Evolutionary conservation across 2,329 filamentous ascomycete genomes (phyloP).

Genomic region (Rhynchosporium agropyri): DNA sequence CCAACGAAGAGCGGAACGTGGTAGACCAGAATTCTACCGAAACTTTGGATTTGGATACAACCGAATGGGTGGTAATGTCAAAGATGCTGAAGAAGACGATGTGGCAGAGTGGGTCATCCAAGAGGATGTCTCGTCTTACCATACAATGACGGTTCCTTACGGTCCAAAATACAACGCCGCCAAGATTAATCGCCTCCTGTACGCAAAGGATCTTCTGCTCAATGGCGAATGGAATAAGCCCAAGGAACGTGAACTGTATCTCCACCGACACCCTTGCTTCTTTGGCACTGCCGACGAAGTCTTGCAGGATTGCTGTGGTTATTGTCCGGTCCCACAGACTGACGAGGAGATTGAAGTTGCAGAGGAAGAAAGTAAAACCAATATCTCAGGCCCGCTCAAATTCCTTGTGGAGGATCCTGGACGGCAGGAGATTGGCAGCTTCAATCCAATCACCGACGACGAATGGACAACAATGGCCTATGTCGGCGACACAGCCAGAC

Average conservation of each 20-base stretch:
- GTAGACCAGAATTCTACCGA: conserved; percentile 60
- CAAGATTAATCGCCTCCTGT: conserved; percentile 80
- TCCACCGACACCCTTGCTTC: conserved; percentile 85
- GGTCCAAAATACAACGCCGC: conserved; percentile 63
- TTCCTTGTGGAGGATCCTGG: conserved; percentile 84
- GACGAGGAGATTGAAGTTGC: conserved; percentile 71
- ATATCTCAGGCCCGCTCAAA: conserved; percentile 71
- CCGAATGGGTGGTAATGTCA: conserved; percentile 69
- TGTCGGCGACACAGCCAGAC: conserved; percentile 72
- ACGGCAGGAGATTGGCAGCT: conserved; percentile 70
- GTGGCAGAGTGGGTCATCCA: conserved; percentile 81
- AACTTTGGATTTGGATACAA: conserved; percentile 39
- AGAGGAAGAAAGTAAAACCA: conserved; percentile 73
- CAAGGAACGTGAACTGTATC: conserved; percentile 72
- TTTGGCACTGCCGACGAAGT: conserved; percentile 77
- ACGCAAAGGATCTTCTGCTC: conserved; percentile 77
- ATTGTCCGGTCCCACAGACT: conserved; percentile 70
- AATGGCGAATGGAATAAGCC: conserved; percentile 86
- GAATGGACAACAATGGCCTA: conserved; percentile 95
- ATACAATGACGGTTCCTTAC: conserved; percentile 75
- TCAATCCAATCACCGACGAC: conserved; percentile 78
- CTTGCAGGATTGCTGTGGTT: conserved; percentile 79
- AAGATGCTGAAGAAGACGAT: conserved; percentile 76
- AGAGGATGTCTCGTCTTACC: conserved; percentile 77
- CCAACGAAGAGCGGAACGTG: conserved; percentile 71